Conservation (phyloP, 352 stramenopile genomes). For the Pythium dissimile region DNA sequence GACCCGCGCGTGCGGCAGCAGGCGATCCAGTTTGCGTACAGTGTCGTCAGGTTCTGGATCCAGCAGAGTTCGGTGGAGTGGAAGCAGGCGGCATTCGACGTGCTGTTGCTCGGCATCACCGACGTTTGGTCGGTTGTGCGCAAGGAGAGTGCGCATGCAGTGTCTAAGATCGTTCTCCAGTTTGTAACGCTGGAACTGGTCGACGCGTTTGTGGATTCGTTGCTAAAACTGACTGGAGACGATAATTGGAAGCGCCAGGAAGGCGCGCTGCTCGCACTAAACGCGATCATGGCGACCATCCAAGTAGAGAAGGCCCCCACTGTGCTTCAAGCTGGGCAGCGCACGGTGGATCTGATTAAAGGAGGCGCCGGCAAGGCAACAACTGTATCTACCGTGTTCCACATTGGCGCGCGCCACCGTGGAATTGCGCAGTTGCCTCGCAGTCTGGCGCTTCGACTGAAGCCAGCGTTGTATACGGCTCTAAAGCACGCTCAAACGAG, state of each 20-base stretch:
- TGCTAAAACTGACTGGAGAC: conserved; percentile 32
- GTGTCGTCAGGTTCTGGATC: conserved; percentile 10
- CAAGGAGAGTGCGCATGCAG: conserved; percentile 35
- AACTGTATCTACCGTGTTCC: conserved; percentile 14
- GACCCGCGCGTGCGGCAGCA: conserved; percentile 39
- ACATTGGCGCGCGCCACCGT: conserved; percentile 24
- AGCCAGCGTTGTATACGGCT: conserved; percentile 47
- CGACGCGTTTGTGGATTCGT: conserved; percentile 37
- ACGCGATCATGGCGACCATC: conserved; percentile 32
- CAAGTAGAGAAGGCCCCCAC: conserved; percentile 2
- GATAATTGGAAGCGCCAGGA: conserved; percentile 44
- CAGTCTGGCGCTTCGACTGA: conserved; percentile 30
- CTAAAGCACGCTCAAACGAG: conserved; percentile 56
- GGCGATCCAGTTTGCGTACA: conserved; percentile 31
- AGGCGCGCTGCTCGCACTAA: conserved; percentile 42
- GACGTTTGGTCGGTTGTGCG: conserved; percentile 73
- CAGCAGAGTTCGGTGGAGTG: background rate
- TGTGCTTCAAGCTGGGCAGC: background rate
- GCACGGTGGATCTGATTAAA: conserved; percentile 6
- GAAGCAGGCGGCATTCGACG: background rate
- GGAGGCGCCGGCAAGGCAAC: background rate
- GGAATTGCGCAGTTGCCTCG: background rate
- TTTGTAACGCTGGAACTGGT: conserved; percentile 29
- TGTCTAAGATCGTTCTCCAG: conserved; percentile 23
- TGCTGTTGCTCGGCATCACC: conserved; percentile 48